These are phyloP conservation scores for Paecilomyces fulvus DNA, from an alignment of 2,329 filamentous ascomycete genomes.

Conservation along the genomic window DNA sequence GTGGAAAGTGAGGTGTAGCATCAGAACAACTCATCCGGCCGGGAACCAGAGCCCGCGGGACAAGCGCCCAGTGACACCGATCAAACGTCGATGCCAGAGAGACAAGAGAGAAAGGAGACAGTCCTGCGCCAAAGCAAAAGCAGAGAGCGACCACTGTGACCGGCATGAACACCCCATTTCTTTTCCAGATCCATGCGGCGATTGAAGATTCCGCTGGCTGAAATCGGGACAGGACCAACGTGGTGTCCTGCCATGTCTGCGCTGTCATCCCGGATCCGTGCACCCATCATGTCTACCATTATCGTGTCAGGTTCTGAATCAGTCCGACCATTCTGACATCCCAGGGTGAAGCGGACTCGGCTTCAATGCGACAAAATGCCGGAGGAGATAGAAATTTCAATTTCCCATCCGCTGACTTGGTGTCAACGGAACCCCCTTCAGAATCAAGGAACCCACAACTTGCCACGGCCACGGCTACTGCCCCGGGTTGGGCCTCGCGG, in stretches of 20 bases:
- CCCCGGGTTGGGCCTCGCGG: conserved; percentile 27
- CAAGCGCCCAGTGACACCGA: background rate
- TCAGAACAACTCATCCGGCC: background rate
- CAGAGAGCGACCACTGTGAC: conserved; percentile 1
- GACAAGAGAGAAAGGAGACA: background rate
- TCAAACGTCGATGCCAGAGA: background rate
- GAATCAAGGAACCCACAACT: conserved; percentile 39
- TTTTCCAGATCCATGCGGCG: background rate
- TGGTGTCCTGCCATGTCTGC: background rate
- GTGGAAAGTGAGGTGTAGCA: background rate
- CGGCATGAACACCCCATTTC: background rate
- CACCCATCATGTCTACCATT: background rate
- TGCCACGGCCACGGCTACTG: conserved; percentile 31
- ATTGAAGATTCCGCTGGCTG: background rate
- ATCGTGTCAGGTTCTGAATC: background rate
- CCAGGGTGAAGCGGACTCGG: background rate
- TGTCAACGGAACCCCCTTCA: background rate
- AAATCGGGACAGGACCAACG: background rate
- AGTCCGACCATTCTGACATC: background rate
- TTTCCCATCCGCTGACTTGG: background rate
- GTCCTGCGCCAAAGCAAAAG: background rate
- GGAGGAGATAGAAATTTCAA: background rate
- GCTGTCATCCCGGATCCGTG: background rate
- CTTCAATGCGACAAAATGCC: background rate
- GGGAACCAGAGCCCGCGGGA: background rate